Evolutionary conservation across 1,284 basidiomycete genomes (phyloP).

Genomic region (Ganoderma meredithae): DNA sequence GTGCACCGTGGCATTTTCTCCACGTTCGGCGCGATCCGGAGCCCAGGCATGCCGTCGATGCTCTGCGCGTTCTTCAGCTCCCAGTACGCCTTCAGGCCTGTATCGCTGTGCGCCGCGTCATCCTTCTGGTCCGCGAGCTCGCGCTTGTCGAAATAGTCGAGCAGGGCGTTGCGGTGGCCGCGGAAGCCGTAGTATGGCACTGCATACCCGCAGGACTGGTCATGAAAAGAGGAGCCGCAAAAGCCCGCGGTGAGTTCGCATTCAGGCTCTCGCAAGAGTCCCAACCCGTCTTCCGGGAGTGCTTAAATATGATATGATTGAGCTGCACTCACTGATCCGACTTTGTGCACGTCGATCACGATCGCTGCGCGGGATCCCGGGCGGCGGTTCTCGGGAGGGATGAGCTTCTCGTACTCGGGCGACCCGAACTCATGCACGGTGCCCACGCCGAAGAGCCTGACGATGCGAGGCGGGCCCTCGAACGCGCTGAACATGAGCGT

Average conservation of each 20-base stretch:
- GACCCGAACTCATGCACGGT: slow-evolving; percentile 62
- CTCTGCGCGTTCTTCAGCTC: slow-evolving; percentile 50
- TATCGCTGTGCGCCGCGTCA: slow-evolving; percentile 29
- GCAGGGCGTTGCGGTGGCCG: slow-evolving; percentile 51
- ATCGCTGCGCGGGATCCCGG: slow-evolving; percentile 63
- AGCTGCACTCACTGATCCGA: slow-evolving; percentile 53
- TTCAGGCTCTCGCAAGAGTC: too few species aligned
- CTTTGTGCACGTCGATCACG: slow-evolving; percentile 59
- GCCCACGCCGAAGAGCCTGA: slow-evolving; percentile 59
- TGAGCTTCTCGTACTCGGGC: slow-evolving; percentile 54
- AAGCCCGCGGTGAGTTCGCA: neutral
- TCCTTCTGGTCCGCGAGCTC: slow-evolving; percentile 40
- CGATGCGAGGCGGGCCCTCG: slow-evolving; percentile 59
- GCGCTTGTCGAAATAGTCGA: slow-evolving; percentile 41
- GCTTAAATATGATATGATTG: too few species aligned
- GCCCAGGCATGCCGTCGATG: slow-evolving; percentile 55
- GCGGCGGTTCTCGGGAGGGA: slow-evolving; percentile 52
- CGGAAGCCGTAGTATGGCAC: slow-evolving; percentile 60
- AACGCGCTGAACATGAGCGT: slow-evolving; percentile 64
- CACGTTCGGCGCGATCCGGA: slow-evolving; percentile 11
- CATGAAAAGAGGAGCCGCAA: neutral
- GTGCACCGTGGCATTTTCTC: slow-evolving; percentile 13
- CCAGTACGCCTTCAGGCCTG: slow-evolving; percentile 58
- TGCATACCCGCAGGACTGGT: slow-evolving; percentile 61
- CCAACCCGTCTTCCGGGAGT: neutral